These are phyloP conservation scores for Talaromyces amestolkiae DNA, from an alignment of 2,329 filamentous ascomycete genomes.

Conservation along the genomic window DNA sequence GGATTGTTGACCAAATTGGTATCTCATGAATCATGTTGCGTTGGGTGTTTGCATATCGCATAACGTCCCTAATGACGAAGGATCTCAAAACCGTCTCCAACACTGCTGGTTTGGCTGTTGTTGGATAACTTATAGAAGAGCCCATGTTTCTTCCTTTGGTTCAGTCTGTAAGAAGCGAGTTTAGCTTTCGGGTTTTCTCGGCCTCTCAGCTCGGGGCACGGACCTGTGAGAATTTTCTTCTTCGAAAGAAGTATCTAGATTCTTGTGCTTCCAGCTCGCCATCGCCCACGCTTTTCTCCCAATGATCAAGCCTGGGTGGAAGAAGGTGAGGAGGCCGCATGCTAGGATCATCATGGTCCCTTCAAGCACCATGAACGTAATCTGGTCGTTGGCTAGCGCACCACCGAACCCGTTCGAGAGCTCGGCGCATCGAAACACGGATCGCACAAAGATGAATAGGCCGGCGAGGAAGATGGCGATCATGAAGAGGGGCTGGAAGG, in stretches of 20 bases:
- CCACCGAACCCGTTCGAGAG: background rate
- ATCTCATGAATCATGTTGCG: background rate
- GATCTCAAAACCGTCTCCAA: background rate
- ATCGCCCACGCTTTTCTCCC: background rate
- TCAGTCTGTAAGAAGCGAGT: background rate
- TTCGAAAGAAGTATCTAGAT: background rate
- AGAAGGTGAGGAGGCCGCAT: conserved; percentile 1
- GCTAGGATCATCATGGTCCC: conserved; percentile 1
- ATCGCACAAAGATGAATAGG: background rate
- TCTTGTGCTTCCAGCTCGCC: background rate
- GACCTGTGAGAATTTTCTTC: background rate
- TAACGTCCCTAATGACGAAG: background rate
- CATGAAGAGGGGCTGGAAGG: background rate
- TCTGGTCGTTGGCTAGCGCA: conserved; percentile 1
- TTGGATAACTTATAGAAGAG: background rate
- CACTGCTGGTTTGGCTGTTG: background rate
- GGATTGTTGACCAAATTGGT: background rate
- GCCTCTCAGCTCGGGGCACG: background rate
- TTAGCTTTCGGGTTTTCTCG: background rate
- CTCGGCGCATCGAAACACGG: background rate
- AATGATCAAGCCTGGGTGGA: background rate
- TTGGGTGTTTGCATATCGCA: background rate
- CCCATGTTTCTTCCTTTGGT: background rate
- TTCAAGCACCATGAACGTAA: background rate
- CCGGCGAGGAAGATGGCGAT: background rate